Percentiles rank a stretch among this genome's conserved stretches.
These are phyloP conservation scores for Populus hybrid DNA, from an alignment of 441 rosid species.

Conservation along the genomic window DNA sequence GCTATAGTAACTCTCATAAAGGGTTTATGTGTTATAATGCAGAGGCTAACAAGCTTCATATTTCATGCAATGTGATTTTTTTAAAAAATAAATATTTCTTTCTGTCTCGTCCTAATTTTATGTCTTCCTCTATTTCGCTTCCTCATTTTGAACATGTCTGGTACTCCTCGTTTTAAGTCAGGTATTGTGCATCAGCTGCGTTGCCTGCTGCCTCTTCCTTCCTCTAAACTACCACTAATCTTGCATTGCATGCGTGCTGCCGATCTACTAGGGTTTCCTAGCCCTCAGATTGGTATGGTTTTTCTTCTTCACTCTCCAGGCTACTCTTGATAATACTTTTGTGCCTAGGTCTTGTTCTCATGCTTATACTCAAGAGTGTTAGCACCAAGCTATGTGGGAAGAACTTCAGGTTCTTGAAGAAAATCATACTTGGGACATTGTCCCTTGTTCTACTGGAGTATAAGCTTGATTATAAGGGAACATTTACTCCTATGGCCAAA, in stretches of 20 bases:
- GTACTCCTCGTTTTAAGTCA: not conserved
- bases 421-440: not conserved
- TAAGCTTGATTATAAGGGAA: not conserved
- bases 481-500: not conserved
- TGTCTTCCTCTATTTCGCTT: not conserved
- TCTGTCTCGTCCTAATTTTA: not conserved
- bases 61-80: not conserved
- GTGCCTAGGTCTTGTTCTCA: not conserved
- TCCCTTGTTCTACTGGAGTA: not conserved
- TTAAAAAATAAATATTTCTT: not conserved
- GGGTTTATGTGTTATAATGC: constrained; percentile 4
- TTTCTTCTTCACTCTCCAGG: not conserved
- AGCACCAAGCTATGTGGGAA: not conserved
- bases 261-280: not conserved
- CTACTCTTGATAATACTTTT: not conserved
- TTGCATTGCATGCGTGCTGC: not conserved
- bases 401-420: not conserved
- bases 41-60: not conserved
- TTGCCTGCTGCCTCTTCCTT: not conserved
- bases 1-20: not conserved
- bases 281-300: not conserved
- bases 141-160: not conserved
- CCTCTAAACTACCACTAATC: not conserved
- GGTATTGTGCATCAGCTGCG: not conserved
- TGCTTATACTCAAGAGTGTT: not conserved